Conservation (phyloP, 371 early-diverging fungal species). For the Basidiobolus meristosporus region DNA sequence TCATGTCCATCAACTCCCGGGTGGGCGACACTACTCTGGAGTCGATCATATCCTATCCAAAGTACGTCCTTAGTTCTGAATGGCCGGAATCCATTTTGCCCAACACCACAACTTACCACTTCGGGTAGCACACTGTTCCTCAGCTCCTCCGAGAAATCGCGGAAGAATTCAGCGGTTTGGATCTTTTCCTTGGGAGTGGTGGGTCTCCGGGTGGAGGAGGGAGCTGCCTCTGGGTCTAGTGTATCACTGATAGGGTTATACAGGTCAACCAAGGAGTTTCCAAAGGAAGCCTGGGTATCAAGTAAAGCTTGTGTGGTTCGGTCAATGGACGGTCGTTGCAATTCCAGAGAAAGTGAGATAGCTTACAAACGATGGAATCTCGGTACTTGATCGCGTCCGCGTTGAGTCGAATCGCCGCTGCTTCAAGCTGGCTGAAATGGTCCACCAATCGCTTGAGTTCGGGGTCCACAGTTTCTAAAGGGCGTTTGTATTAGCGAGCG, state of each 20-base stretch:
- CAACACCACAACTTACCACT: neutral
- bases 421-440: slow-evolving; percentile 31
- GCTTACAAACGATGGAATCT: slow-evolving; percentile 40
- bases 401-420: slow-evolving; percentile 24
- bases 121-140: no score
- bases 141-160: slow-evolving; percentile 16
- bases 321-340: slow-evolving; percentile 1
- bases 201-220: slow-evolving; percentile 27
- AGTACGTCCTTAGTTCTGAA: neutral
- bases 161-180: slow-evolving; percentile 37
- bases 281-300: slow-evolving; percentile 45
- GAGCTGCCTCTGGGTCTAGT: slow-evolving; percentile 14
- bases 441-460: slow-evolving; percentile 41
- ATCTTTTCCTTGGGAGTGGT: slow-evolving; percentile 32
- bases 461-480: slow-evolving; percentile 38
- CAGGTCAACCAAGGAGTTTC: slow-evolving; percentile 31
- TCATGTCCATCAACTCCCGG: slow-evolving; percentile 33
- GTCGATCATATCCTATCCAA: slow-evolving; percentile 38
- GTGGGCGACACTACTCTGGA: slow-evolving; percentile 45
- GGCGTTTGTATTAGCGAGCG: neutral
- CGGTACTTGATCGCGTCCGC: slow-evolving; percentile 54
- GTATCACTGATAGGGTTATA: slow-evolving; percentile 18
- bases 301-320: slow-evolving; percentile 22
- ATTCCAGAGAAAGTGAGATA: slow-evolving; percentile 1
- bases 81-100: neutral